Evolutionary conservation across 129 eudicot genomes (phyloP).

Genomic region (Centella asiatica): DNA sequence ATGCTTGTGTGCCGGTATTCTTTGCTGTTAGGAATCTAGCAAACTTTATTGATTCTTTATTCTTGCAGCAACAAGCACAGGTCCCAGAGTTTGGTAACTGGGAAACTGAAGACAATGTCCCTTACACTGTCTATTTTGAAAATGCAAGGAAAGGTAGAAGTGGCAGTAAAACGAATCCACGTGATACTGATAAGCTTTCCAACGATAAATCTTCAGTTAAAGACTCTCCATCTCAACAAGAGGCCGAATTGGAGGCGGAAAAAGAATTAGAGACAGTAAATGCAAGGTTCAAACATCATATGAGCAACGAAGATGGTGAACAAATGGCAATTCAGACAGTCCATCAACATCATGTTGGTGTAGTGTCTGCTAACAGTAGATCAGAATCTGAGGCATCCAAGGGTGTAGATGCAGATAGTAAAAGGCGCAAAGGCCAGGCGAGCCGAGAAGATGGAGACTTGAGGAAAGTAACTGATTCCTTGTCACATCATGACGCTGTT

Average conservation of each 20-base stretch:
- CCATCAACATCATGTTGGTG: background rate
- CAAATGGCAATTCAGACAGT: background rate
- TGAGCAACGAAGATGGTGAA: constrained; percentile 22
- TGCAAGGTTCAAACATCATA: constrained; percentile 17
- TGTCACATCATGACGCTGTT: constrained; percentile 12
- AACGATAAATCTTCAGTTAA: background rate
- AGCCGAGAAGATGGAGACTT: constrained; percentile 36
- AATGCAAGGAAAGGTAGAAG: constrained; percentile 37
- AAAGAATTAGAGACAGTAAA: constrained; percentile 3
- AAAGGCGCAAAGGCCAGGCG: constrained; percentile 25
- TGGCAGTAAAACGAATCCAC: constrained; percentile 21
- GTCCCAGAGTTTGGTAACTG: constrained; percentile 51
- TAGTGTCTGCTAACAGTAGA: background rate
- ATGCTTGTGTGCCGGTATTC: background rate
- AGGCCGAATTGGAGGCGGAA: background rate
- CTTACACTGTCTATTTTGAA: constrained; percentile 44
- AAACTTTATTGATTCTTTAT: background rate
- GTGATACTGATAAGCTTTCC: constrained; percentile 18
- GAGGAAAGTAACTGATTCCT: constrained; percentile 23
- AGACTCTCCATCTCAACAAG: background rate
- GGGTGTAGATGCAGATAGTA: constrained; percentile 23
- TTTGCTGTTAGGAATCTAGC: background rate
- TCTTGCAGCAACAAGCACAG: constrained; percentile 38
- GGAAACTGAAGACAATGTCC: constrained; percentile 45
- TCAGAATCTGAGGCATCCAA: constrained; percentile 26